Evolutionary conservation across 2,329 filamentous ascomycete species (phyloP).

Genomic region (Hymenoscyphus albidus): DNA sequence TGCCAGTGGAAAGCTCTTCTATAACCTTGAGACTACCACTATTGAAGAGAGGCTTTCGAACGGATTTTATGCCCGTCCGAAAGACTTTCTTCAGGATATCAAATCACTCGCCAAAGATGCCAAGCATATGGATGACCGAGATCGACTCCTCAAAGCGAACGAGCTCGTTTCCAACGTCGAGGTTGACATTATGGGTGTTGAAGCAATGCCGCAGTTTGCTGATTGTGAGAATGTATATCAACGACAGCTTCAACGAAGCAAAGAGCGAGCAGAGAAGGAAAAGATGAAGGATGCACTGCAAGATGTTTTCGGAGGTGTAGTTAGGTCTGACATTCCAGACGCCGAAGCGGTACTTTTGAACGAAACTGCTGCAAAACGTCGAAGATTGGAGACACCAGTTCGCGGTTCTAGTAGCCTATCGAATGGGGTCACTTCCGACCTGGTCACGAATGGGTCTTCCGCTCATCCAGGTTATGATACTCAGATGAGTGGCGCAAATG

Average conservation of each 20-base stretch:
- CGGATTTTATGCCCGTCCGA: constrained; percentile 87
- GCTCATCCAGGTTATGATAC: constrained; percentile 48
- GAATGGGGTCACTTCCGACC: constrained; percentile 50
- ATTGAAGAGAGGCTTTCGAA: constrained; percentile 97
- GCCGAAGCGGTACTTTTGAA: constrained; percentile 53
- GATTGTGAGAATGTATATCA: constrained; percentile 82
- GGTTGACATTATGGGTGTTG: constrained; percentile 80
- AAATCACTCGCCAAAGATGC: constrained; percentile 81
- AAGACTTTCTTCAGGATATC: constrained; percentile 86
- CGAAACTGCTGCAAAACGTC: constrained; percentile 55
- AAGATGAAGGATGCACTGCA: constrained; percentile 43
- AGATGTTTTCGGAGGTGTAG: constrained; percentile 29
- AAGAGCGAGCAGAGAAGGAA: constrained; percentile 55
- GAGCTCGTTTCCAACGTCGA: constrained; percentile 92
- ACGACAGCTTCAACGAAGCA: constrained; percentile 64
- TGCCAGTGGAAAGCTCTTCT: constrained; percentile 78
- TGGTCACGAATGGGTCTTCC: constrained; percentile 53
- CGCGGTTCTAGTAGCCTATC: constrained; percentile 53
- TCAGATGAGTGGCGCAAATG: constrained; percentile 57
- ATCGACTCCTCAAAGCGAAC: constrained; percentile 80
- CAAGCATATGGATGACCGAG: constrained; percentile 74
- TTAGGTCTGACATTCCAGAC: constrained; percentile 47
- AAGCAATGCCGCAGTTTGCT: constrained; percentile 60
- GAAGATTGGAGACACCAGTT: constrained; percentile 30
- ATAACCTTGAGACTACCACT: constrained; percentile 87